Evolutionary conservation across 1,284 basidiomycete genomes (phyloP).

Genomic region (Porphyrellus sp.): DNA sequence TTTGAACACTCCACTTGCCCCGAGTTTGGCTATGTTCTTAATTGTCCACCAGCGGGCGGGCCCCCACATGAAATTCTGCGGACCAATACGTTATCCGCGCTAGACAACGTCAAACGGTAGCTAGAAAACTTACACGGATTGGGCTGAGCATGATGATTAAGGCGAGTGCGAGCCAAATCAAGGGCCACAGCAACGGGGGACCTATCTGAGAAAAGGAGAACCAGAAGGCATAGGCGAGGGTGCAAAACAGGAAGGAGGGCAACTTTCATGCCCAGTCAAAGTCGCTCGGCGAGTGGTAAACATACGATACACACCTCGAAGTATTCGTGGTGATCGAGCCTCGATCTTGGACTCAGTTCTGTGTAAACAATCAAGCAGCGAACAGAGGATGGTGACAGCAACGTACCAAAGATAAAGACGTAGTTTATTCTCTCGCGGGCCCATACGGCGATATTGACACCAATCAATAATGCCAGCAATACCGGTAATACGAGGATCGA

Average conservation of each 20-base stretch:
- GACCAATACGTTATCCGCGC: neutral
- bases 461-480: constrained; percentile 77
- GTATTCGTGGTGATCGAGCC: constrained; percentile 79
- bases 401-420: constrained; percentile 83
- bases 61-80: constrained; percentile 27
- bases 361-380: constrained; percentile 1
- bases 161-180: constrained; percentile 77
- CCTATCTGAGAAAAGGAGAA: constrained; percentile 74
- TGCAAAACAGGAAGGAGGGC: constrained; percentile 74
- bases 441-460: constrained; percentile 81
- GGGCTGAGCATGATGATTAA: constrained; percentile 72
- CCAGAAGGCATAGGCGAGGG: constrained; percentile 82
- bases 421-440: constrained; percentile 79
- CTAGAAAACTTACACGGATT: constrained; percentile 53
- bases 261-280: constrained; percentile 48
- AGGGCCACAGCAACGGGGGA: constrained; percentile 65
- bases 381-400: neutral
- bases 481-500: constrained; percentile 72
- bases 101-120: neutral
- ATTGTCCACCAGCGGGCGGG: constrained; percentile 76
- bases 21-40: constrained; percentile 56
- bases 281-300: neutral
- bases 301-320: constrained; percentile 56
- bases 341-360: constrained; percentile 77
- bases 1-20: constrained; percentile 66